These are phyloP conservation scores for Gossypium davidsonii DNA, from an alignment of 441 rosid genomes.

Conservation along the genomic window DNA sequence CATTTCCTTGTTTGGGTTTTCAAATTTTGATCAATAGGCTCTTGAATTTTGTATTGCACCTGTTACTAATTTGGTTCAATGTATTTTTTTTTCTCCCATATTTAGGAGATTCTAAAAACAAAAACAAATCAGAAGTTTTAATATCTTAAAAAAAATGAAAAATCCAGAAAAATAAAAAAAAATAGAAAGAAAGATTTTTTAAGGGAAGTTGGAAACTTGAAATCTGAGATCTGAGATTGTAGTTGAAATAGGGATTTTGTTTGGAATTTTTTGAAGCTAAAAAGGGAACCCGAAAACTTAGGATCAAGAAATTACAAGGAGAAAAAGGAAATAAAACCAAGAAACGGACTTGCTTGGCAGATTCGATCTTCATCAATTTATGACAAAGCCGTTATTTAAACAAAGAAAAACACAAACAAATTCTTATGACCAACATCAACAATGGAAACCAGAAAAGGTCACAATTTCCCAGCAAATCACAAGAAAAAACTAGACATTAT, in stretches of 20 bases:
- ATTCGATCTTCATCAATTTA: background rate
- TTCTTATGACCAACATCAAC: background rate
- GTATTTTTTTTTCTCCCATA: background rate
- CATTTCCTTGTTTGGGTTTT: background rate
- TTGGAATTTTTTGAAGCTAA: background rate
- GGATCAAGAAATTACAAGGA: background rate
- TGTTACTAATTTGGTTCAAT: background rate
- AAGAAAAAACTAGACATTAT: background rate
- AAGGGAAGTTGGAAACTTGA: background rate
- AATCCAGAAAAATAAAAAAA: background rate
- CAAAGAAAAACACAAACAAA: background rate
- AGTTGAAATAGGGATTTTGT: background rate
- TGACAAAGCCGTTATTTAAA: background rate
- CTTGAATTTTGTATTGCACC: background rate
- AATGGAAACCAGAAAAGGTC: background rate
- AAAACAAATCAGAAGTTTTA: background rate
- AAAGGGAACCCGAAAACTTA: background rate
- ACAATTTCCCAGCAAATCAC: background rate
- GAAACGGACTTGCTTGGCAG: background rate
- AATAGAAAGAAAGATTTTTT: no score
- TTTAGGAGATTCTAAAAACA: background rate
- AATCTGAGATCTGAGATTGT: background rate
- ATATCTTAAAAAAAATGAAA: background rate
- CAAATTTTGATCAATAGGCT: background rate
- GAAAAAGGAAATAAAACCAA: background rate